Evolutionary conservation across 768 basidiomycete species (phyloP).

Genomic region (Tylopilus subfusipes): DNA sequence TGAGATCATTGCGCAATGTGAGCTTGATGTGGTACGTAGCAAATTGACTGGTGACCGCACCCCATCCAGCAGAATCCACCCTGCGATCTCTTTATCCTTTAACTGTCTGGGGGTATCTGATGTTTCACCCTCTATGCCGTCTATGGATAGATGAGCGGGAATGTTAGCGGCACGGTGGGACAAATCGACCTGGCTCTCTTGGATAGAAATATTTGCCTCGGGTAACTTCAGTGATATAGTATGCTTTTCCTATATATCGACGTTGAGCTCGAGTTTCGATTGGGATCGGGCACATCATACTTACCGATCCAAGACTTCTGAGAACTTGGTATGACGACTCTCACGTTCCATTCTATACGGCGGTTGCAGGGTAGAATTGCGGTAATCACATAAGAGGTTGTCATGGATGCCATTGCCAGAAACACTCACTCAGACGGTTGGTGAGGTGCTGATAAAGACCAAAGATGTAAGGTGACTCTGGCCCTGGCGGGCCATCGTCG

Average conservation of each 20-base stretch:
- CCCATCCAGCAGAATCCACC: slow-evolving; percentile 90
- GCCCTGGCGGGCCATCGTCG: slow-evolving; percentile 78
- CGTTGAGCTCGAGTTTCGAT: not conserved
- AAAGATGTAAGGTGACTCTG: slow-evolving; percentile 72
- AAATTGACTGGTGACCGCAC: slow-evolving; percentile 39
- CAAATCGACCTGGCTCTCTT: slow-evolving; percentile 42
- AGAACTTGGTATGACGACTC: slow-evolving; percentile 73
- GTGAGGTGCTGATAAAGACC: slow-evolving; percentile 65
- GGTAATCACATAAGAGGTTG: slow-evolving; percentile 7
- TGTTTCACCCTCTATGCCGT: slow-evolving; percentile 68
- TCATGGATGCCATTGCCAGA: slow-evolving; percentile 1
- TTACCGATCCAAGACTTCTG: slow-evolving; percentile 89
- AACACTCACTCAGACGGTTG: slow-evolving; percentile 49
- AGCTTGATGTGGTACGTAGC: slow-evolving; percentile 4
- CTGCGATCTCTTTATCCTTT: slow-evolving; percentile 70
- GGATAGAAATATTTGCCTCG: slow-evolving; percentile 78
- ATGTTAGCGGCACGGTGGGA: not conserved
- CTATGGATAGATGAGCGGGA: slow-evolving; percentile 1
- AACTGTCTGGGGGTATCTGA: slow-evolving; percentile 60
- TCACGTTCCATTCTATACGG: slow-evolving; percentile 67
- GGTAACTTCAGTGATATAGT: slow-evolving; percentile 71
- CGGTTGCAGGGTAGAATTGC: not conserved
- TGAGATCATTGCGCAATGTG: slow-evolving; percentile 25
- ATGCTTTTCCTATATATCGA: slow-evolving; percentile 61
- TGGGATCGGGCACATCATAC: slow-evolving; percentile 11